phyloP scores from a whole-genome alignment of 2,329 filamentous ascomycete genomes.

The Trichoderma lentiforme region DNA sequence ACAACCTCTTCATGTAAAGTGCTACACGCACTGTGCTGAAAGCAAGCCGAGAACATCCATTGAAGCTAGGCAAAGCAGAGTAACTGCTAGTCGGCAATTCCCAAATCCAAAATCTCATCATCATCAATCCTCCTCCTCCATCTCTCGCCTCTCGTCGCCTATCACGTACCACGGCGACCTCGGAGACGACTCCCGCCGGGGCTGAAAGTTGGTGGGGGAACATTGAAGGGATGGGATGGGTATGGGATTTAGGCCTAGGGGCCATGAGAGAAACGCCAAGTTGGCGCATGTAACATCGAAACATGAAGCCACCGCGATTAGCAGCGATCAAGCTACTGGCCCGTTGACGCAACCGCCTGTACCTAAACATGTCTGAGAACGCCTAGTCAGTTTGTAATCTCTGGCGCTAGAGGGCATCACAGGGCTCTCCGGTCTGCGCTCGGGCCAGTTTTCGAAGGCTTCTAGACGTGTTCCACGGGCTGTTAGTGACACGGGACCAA shows the following conservation, averaged over 20 bases:
- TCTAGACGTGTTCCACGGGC: constrained; percentile 12
- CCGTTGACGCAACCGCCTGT: neutral
- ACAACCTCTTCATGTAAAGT: neutral
- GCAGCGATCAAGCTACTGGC: neutral
- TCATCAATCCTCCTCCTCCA: neutral
- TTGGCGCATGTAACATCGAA: neutral
- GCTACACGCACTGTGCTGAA: neutral
- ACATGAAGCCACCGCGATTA: neutral
- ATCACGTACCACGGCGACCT: neutral
- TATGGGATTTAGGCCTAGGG: neutral
- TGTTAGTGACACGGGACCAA: neutral
- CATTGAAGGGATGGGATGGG: neutral
- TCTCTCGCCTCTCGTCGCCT: neutral
- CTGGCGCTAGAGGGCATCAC: neutral
- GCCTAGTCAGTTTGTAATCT: neutral
- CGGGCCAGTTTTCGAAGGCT: neutral
- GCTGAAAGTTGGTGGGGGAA: neutral
- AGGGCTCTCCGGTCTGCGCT: neutral
- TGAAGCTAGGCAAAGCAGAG: neutral
- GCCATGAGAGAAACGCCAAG: neutral
- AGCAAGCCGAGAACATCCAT: neutral
- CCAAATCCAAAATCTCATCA: neutral
- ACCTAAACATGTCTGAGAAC: neutral
- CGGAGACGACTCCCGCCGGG: neutral
- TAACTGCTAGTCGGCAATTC: neutral